A percentile compares a stretch with the other conserved stretches of the same genome.
Evolutionary conservation across 257 asterid species (phyloP).

Genomic region (Gentiana macrophylla): DNA sequence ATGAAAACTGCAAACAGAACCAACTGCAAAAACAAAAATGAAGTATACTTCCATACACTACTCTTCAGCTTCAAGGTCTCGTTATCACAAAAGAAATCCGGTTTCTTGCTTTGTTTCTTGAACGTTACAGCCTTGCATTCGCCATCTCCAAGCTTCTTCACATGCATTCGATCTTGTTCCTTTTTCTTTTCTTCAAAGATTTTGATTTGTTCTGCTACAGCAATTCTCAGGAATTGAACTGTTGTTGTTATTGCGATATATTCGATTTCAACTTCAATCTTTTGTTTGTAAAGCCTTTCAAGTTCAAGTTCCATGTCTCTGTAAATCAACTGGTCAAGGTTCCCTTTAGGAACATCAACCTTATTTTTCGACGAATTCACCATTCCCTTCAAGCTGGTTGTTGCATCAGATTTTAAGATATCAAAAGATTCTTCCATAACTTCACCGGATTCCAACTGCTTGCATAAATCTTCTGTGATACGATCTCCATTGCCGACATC

Average conservation of each 20-base stretch:
- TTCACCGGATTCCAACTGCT: slow-evolving; percentile 17
- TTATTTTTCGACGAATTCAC: slow-evolving; percentile 13
- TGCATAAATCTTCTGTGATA: slow-evolving; percentile 19
- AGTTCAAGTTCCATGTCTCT: slow-evolving; percentile 30
- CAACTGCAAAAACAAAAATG: slow-evolving; percentile 42
- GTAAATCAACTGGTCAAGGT: slow-evolving; percentile 11
- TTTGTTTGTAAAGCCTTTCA: slow-evolving; percentile 49
- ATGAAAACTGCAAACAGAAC: slow-evolving; percentile 29
- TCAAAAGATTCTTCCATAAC: slow-evolving; percentile 9
- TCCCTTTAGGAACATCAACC: slow-evolving; percentile 23
- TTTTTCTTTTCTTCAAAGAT: slow-evolving; percentile 42
- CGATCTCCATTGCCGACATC: slow-evolving; percentile 35
- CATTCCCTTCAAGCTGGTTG: slow-evolving; percentile 13
- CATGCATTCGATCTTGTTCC: slow-evolving; percentile 33
- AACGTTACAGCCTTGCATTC: slow-evolving; percentile 42
- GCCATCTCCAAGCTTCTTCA: slow-evolving; percentile 33
- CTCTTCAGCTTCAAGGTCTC: slow-evolving; percentile 36
- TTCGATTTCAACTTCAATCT: slow-evolving; percentile 70
- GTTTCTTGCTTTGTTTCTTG: slow-evolving; percentile 30
- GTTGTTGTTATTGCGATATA: slow-evolving; percentile 34
- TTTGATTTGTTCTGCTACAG: slow-evolving; percentile 34
- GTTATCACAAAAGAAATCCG: slow-evolving; percentile 37
- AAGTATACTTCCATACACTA: slow-evolving; percentile 39
- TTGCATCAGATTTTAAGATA: slow-evolving; percentile 26
- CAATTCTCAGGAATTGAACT: slow-evolving; percentile 32